Evolutionary conservation across 176 grass and related monocot species (phyloP), one percentile per base, ranked within the genome.

Genomic region (Rhynchospora breviuscula): DNA sequence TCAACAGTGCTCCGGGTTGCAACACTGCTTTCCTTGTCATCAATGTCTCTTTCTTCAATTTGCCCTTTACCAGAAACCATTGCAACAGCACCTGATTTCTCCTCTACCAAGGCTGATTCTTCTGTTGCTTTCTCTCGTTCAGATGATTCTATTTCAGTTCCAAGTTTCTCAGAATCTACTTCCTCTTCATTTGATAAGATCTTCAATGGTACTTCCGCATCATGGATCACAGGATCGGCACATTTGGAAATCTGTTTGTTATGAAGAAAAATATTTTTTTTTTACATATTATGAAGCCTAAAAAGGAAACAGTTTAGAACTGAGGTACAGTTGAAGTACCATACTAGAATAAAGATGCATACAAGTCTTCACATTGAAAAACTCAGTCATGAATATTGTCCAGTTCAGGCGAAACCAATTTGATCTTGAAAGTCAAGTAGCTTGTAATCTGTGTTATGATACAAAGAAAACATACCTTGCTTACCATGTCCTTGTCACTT

Each of bases 151-250:
- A 48, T 85, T 64, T 33, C 70, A 63, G 43, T 69, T 63, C 14
- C 56, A 85, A 79, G 22, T 63, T 85, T 76, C 18, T 67, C 84
- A 67, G 72, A 58, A 59, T 72, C 72, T 56, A 85, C 46, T 13
- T 79, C 31, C 61, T 79, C 68, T 14, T 67, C 58, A 79, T 63
- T 63, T 81, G n/a, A 62, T 17, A 81, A 7, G 21, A 52, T 26
- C 33, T 12, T 51, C 3, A n/a, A 26, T 21, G 49, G 58, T 46
- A 45, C 33, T 63, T 31, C 35, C 1, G 13, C 59, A 81, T 62
- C 43, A 81, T 81, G 18, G 18, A 47, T 47, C 43, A 43, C 79
- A 63, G 18, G 17, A 62, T 46, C 10, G 3, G 58, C 58, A 63
- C 63, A 22, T 81, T 79, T 10, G 48, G 69, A 48, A 48, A 47